Evolutionary conservation across 2,329 filamentous ascomycete genomes (phyloP).

Genomic region (Aureobasidium sp.): DNA sequence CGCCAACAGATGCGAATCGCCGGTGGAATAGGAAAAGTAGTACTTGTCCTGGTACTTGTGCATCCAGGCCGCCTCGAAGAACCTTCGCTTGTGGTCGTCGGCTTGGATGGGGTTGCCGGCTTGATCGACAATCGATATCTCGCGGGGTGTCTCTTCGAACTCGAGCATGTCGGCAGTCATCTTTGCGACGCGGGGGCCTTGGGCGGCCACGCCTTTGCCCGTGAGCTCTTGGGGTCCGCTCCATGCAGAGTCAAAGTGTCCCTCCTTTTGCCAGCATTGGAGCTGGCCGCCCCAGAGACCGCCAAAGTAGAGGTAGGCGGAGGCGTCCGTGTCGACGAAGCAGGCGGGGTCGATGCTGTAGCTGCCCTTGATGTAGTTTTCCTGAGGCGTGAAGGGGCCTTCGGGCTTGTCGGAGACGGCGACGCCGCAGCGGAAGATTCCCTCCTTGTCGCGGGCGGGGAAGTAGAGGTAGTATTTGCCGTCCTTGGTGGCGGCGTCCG

Average conservation of each 20-base stretch:
- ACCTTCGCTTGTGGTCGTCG: slow-evolving; percentile 65
- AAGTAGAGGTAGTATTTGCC: slow-evolving; percentile 72
- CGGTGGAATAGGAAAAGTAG: slow-evolving; percentile 73
- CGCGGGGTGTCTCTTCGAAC: slow-evolving; percentile 50
- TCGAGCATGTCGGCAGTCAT: slow-evolving; percentile 59
- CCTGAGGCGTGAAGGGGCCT: slow-evolving; percentile 63
- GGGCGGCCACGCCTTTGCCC: slow-evolving; percentile 49
- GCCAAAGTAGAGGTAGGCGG: slow-evolving; percentile 67
- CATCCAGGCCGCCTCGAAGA: slow-evolving; percentile 78
- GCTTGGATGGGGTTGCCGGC: slow-evolving; percentile 53
- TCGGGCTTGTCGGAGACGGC: slow-evolving; percentile 57
- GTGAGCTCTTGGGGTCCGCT: slow-evolving; percentile 53
- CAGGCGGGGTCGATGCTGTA: slow-evolving; percentile 72
- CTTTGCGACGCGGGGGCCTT: slow-evolving; percentile 60
- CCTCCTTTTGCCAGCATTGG: slow-evolving; percentile 60
- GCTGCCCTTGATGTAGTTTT: slow-evolving; percentile 58
- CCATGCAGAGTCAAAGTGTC: slow-evolving; percentile 52
- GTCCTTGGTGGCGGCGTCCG: slow-evolving; percentile 63
- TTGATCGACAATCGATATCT: slow-evolving; percentile 60
- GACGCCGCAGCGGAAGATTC: slow-evolving; percentile 68
- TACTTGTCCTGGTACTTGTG: slow-evolving; percentile 64
- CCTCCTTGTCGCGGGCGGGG: slow-evolving; percentile 63
- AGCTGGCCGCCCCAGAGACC: slow-evolving; percentile 76
- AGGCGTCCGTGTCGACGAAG: slow-evolving; percentile 63
- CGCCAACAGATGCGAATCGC: slow-evolving; percentile 67